Conservation (phyloP, 73 alveolate species). For the Breviolum minutum region DNA sequence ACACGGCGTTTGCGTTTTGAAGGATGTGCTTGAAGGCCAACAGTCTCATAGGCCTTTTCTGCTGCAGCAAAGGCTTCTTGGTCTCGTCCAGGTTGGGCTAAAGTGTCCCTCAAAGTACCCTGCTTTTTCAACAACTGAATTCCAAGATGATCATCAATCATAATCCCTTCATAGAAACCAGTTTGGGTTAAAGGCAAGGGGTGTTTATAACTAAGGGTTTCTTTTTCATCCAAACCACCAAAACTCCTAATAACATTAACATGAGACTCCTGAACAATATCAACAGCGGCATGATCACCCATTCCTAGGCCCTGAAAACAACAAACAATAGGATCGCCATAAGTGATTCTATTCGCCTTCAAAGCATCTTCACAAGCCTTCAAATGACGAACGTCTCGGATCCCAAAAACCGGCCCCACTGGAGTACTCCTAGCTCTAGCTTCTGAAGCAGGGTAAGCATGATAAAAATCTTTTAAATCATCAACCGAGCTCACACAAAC, state of each 20-base stretch:
- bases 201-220: not conserved
- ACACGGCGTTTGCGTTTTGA: not conserved
- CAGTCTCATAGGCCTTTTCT: not conserved
- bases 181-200: not conserved
- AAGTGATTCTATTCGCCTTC: not conserved
- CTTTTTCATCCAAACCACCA: conserved; percentile 3
- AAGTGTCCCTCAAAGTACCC: not conserved
- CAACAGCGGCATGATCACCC: conserved; percentile 64
- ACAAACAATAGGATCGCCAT: not conserved
- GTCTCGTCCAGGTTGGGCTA: not conserved
- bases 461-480: conserved; percentile 50
- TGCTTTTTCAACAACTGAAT: not conserved
- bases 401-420: not conserved
- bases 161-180: conserved; percentile 14
- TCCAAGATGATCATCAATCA: conserved; percentile 27
- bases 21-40: conserved; percentile 37
- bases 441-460: conserved; percentile 15
- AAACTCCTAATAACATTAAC: conserved; percentile 11
- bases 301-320: conserved; percentile 25
- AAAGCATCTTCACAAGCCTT: not conserved
- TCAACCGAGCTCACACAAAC: conserved; percentile 9
- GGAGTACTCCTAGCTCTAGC: conserved; percentile 31
- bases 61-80: conserved; percentile 7
- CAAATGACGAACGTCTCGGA: not conserved
- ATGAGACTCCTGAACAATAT: conserved; percentile 44